Percentiles rank a stretch among this genome's conserved stretches.
Evolutionary conservation across 2,329 filamentous ascomycete genomes (phyloP).

Genomic region (Trichoderma atrobrunneum): DNA sequence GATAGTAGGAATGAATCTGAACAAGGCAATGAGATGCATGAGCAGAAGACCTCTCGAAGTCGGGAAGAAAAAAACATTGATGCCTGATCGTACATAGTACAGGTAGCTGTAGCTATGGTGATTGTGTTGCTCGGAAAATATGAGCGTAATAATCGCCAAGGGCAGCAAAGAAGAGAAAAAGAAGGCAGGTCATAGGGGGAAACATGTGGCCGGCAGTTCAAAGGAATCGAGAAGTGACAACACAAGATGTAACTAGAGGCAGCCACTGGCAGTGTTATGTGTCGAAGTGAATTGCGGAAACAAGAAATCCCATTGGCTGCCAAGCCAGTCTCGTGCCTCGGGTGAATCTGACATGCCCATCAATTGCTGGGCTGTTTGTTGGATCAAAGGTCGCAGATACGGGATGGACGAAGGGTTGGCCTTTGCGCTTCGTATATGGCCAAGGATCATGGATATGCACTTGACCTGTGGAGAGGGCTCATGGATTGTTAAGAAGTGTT

Average conservation of each 20-base stretch:
- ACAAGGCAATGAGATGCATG: no score
- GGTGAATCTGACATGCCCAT: accelerated
- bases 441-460: not conserved
- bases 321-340: not conserved
- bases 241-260: not conserved
- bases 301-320: not conserved
- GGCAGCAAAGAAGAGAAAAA: no score
- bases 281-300: not conserved
- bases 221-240: no score
- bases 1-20: no score
- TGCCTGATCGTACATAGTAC: no score
- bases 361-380: not conserved
- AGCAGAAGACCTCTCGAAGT: no score
- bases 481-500: not conserved
- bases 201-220: no score
- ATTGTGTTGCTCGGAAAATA: no score
- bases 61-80: no score
- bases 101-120: no score
- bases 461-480: not conserved
- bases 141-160: no score
- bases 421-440: not conserved
- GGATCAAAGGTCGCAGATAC: not conserved
- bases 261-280: not conserved
- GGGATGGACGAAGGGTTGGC: not conserved
- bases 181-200: no score